Conservation (phyloP, 345 rosid genomes). For the Populus alba region DNA sequence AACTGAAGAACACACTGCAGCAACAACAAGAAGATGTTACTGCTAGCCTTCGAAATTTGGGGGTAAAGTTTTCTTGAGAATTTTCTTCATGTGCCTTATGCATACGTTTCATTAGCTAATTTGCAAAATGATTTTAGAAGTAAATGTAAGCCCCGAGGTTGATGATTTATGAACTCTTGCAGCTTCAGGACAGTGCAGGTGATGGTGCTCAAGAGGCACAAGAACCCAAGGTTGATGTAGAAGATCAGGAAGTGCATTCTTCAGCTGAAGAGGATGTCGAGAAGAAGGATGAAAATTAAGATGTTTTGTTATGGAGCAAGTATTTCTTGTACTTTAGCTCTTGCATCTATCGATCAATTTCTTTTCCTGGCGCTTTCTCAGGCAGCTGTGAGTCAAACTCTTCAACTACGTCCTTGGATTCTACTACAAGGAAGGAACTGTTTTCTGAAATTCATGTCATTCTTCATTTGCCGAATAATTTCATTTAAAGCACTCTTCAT, state of each 20-base stretch:
- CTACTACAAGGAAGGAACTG: constrained; percentile 11
- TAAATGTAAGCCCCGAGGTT: not conserved
- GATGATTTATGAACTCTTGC: constrained; percentile 16
- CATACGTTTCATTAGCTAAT: not conserved
- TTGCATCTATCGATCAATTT: not conserved
- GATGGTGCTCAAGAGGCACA: constrained; percentile 40
- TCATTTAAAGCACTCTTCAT: not conserved
- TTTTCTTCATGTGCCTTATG: not conserved
- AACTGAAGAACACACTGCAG: constrained; percentile 62
- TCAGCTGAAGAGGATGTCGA: constrained; percentile 16
- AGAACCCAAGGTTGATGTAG: constrained; percentile 25
- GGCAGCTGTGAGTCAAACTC: not conserved
- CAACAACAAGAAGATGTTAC: constrained; percentile 84
- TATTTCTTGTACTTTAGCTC: not conserved
- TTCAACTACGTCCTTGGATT: not conserved
- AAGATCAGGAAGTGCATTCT: constrained; percentile 33
- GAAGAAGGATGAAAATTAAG: constrained; percentile 35
- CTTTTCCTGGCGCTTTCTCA: not conserved
- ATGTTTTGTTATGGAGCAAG: not conserved
- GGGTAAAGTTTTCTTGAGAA: constrained; percentile 38
- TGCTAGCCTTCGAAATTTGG: constrained; percentile 59
- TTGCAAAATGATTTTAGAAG: not conserved
- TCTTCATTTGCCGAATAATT: not conserved
- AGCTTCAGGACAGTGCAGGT: constrained; percentile 55
- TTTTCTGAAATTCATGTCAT: constrained; percentile 1